Percentiles rank a stretch among this genome's conserved stretches.
phyloP scores from a whole-genome alignment of 2,329 filamentous ascomycete genomes.

The Diaporthe ampelina region DNA sequence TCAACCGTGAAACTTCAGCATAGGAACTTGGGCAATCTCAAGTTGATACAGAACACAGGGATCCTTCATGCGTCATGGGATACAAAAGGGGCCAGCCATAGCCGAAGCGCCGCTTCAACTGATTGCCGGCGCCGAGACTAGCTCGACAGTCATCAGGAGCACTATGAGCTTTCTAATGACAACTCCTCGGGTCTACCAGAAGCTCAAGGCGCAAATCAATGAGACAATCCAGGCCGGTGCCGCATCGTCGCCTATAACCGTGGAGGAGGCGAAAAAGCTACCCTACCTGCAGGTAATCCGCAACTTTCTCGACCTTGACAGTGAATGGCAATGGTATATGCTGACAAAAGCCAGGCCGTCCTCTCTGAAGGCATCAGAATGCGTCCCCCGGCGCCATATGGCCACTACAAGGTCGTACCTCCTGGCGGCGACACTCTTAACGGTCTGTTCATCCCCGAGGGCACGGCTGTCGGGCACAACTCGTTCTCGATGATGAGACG shows the following conservation, averaged over 20 bases:
- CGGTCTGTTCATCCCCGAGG: slow-evolving; percentile 23
- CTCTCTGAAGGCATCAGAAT: slow-evolving; percentile 57
- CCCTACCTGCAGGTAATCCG: slow-evolving; percentile 48
- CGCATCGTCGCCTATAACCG: slow-evolving; percentile 39
- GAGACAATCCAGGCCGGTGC: slow-evolving; percentile 9
- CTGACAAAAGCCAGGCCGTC: slow-evolving; percentile 39
- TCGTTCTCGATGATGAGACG: slow-evolving; percentile 25
- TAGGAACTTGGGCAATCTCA: no score
- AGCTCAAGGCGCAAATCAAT: slow-evolving; percentile 42
- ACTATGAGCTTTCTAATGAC: slow-evolving; percentile 47
- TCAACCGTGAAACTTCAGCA: background rate
- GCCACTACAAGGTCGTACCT: slow-evolving; percentile 41
- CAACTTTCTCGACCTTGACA: background rate
- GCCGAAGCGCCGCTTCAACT: slow-evolving; percentile 50
- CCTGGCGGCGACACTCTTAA: slow-evolving; percentile 21
- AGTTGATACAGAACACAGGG: slow-evolving; percentile 42
- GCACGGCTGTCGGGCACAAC: slow-evolving; percentile 32
- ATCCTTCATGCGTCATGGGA: slow-evolving; percentile 61
- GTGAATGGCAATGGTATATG: no score
- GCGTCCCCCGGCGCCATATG: slow-evolving; percentile 48
- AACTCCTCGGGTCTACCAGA: slow-evolving; percentile 35
- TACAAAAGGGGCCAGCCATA: slow-evolving; percentile 57
- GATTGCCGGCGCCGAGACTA: slow-evolving; percentile 65
- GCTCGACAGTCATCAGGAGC: slow-evolving; percentile 61
- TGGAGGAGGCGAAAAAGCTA: slow-evolving; percentile 45